A percentile compares a stretch with the other conserved stretches of the same genome.
Conservation (phyloP, 441 rosid genomes). For the Erodium trifolium region DNA sequence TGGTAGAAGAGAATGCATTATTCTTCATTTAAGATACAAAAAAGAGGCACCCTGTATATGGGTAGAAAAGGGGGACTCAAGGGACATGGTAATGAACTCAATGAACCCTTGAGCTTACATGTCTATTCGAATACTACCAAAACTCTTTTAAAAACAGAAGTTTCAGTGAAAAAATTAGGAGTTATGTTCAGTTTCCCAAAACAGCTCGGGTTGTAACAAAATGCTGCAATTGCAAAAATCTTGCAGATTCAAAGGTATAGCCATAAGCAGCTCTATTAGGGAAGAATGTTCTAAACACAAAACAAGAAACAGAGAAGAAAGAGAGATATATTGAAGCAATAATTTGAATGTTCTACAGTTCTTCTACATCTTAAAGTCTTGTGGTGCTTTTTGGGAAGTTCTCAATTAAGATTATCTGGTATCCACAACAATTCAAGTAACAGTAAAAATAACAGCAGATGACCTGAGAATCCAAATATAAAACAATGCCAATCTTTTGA, state of each 20-base stretch:
- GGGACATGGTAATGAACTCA: too few species aligned
- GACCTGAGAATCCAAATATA: not conserved
- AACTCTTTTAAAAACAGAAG: not conserved
- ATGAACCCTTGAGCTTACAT: too few species aligned
- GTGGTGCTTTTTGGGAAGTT: not conserved
- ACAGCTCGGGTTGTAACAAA: not conserved
- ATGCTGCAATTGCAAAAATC: too few species aligned
- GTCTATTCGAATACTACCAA: too few species aligned
- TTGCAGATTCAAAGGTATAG: too few species aligned
- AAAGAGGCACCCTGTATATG: too few species aligned
- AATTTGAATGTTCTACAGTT: not conserved
- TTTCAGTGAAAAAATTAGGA: not conserved
- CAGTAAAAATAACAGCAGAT: not conserved
- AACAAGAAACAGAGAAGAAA: too few species aligned
- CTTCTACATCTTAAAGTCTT: not conserved
- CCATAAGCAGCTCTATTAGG: too few species aligned
- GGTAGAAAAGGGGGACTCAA: too few species aligned
- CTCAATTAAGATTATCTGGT: not conserved
- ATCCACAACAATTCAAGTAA: not conserved
- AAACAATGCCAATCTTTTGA: not conserved
- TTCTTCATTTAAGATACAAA: too few species aligned
- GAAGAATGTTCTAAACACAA: too few species aligned
- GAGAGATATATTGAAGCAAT: not conserved
- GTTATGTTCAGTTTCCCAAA: not conserved
- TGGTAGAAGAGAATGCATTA: too few species aligned